A percentile compares a stretch with the other conserved stretches of the same genome.
Evolutionary conservation across 2,329 filamentous ascomycete genomes (phyloP).

Genomic region (Xylariaceae sp.): DNA sequence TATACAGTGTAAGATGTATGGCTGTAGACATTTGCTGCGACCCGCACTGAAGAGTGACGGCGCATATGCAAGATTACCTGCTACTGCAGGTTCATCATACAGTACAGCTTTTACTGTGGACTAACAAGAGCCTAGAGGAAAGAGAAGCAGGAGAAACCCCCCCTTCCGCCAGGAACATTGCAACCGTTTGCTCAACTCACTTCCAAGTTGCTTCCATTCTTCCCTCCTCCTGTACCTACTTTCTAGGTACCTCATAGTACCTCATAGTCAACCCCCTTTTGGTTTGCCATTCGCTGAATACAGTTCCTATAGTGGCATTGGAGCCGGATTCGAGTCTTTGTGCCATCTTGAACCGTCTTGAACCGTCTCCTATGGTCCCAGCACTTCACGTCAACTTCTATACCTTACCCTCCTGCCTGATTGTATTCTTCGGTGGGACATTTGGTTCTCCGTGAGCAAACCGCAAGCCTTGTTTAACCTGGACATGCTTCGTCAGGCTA

Average conservation of each 20-base stretch:
- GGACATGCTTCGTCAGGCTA: constrained; percentile 4
- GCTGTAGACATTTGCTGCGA: not conserved
- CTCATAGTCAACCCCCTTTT: not conserved
- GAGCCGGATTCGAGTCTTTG: not conserved
- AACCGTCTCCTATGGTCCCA: constrained; percentile 1
- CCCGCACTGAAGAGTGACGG: constrained; percentile 9
- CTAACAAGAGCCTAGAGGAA: too few species aligned
- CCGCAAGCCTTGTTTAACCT: constrained; percentile 1
- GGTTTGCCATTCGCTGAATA: constrained; percentile 11
- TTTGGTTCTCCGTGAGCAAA: not conserved
- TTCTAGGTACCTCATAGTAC: constrained; percentile 2
- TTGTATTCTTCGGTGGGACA: not conserved
- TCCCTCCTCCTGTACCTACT: not conserved
- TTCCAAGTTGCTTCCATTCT: not conserved
- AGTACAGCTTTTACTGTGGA: too few species aligned
- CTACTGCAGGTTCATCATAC: constrained; percentile 24
- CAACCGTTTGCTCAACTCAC: constrained; percentile 6
- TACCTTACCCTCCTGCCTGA: not conserved
- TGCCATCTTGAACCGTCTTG: not conserved
- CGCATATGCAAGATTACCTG: constrained; percentile 25
- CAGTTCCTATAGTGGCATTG: constrained; percentile 11
- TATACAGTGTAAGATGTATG: constrained; percentile 4
- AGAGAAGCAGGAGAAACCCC: too few species aligned
- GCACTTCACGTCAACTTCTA: not conserved
- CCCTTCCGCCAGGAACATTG: too few species aligned